Evolutionary conservation across 73 alveolate genomes (phyloP).

Genomic region (Blepharisma japonicum): DNA sequence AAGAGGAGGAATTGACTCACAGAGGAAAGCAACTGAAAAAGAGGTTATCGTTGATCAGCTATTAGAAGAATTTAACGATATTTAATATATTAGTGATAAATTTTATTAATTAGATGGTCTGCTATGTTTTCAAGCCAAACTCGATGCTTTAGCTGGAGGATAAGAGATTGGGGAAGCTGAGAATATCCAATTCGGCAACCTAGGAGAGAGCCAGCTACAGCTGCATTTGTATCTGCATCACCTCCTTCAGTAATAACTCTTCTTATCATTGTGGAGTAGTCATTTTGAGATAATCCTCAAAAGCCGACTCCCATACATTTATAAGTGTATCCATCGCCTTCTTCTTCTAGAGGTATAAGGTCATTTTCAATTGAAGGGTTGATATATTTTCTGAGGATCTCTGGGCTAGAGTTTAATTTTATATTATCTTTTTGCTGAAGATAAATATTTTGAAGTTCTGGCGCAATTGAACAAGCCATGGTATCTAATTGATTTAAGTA

Average conservation of each 20-base stretch:
- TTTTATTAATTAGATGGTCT: neutral
- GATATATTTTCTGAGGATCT: neutral
- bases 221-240: slow-evolving; percentile 72
- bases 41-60: too few relatives aligned
- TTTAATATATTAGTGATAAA: neutral
- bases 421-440: neutral
- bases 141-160: neutral
- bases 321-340: neutral
- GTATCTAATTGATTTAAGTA: neutral
- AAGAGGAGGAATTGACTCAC: too few relatives aligned
- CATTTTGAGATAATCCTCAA: neutral
- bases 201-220: slow-evolving; percentile 62
- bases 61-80: too few relatives aligned
- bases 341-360: neutral
- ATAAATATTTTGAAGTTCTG: neutral
- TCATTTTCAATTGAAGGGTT: neutral
- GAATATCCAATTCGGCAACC: slow-evolving; percentile 51
- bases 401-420: neutral
- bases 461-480: neutral
- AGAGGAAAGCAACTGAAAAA: too few relatives aligned
- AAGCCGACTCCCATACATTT: neutral
- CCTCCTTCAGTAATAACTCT: slow-evolving; percentile 51
- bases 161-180: slow-evolving; percentile 29
- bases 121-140: slow-evolving; percentile 1
- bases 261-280: slow-evolving; percentile 31